phyloP scores from a whole-genome alignment of 495 filamentous ascomycete species.

The Aspergillus indologenus region DNA sequence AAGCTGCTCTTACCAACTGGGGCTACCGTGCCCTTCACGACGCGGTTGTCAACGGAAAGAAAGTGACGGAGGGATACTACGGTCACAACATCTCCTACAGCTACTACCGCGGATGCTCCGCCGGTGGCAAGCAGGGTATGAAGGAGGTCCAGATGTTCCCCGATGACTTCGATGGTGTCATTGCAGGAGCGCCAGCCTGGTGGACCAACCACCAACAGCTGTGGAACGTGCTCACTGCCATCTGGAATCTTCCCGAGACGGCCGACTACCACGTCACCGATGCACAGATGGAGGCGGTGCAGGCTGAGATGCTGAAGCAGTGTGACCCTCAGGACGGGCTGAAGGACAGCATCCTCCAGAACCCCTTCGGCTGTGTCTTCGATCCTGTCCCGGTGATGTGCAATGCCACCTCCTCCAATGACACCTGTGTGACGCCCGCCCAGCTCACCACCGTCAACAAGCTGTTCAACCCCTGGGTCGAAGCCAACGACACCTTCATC shows the following conservation, averaged over 20 bases:
- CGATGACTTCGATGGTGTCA: constrained; percentile 28
- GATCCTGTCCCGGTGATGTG: constrained; percentile 2
- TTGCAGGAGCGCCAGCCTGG: constrained; percentile 10
- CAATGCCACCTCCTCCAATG: constrained; percentile 13
- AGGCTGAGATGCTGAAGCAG: constrained; percentile 4
- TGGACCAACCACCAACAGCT: constrained; percentile 10
- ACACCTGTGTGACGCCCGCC: constrained; percentile 43
- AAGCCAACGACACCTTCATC: constrained; percentile 22
- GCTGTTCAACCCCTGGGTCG: constrained; percentile 42
- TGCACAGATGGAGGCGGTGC: background rate
- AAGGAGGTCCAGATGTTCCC: constrained; percentile 52
- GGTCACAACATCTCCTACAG: constrained; percentile 35
- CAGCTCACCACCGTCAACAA: constrained; percentile 48
- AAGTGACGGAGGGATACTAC: constrained; percentile 43
- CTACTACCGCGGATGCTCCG: constrained; percentile 59
- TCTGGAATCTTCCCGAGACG: constrained; percentile 7
- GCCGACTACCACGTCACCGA: constrained; percentile 5
- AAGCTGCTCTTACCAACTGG: constrained; percentile 32
- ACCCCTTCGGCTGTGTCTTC: constrained; percentile 1
- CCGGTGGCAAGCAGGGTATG: constrained; percentile 57
- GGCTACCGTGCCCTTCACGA: constrained; percentile 18
- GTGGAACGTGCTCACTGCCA: constrained; percentile 7
- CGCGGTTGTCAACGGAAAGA: constrained; percentile 27
- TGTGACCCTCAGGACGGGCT: constrained; percentile 3
- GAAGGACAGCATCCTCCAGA: constrained; percentile 2